These are phyloP conservation scores for Teratosphaeriaceae sp. DNA, from an alignment of 2,329 filamentous ascomycete genomes.

Conservation along the genomic window DNA sequence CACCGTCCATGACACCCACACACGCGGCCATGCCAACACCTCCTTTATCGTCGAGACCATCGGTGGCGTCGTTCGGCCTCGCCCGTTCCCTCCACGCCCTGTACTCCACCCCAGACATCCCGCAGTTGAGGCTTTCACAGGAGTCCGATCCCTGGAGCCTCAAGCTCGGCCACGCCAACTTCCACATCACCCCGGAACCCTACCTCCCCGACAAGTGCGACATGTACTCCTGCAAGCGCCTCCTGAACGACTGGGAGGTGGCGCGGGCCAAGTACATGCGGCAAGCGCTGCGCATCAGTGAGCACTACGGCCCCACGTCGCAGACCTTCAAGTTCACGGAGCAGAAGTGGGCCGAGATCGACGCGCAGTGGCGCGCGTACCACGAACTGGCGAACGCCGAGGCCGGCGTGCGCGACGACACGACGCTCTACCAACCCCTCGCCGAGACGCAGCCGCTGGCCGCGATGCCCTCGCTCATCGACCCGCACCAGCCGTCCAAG, in stretches of 20 bases:
- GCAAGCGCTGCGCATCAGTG: constrained; percentile 77
- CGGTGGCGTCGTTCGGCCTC: constrained; percentile 64
- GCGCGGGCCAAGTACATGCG: constrained; percentile 84
- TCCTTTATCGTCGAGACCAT: constrained; percentile 69
- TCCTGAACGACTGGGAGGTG: constrained; percentile 74
- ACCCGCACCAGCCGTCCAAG: constrained; percentile 64
- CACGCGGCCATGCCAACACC: constrained; percentile 54
- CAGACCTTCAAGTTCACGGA: constrained; percentile 82
- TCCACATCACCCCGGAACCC: constrained; percentile 75
- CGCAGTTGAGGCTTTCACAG: constrained; percentile 52
- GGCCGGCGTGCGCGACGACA: constrained; percentile 32
- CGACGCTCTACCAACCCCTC: constrained; percentile 32
- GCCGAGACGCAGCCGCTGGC: constrained; percentile 50
- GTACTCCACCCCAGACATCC: constrained; percentile 53
- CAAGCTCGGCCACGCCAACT: constrained; percentile 86
- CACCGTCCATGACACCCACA: constrained; percentile 44
- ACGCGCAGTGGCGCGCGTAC: constrained; percentile 64
- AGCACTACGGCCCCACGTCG: constrained; percentile 85
- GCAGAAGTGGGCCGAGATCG: constrained; percentile 79
- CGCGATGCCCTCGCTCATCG: constrained; percentile 62
- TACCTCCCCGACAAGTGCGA: constrained; percentile 63
- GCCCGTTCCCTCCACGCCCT: constrained; percentile 42
- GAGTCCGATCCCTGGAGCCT: constrained; percentile 65
- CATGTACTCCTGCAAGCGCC: constrained; percentile 51
- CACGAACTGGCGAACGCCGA: constrained; percentile 54